Evolutionary conservation across 2,329 filamentous ascomycete genomes (phyloP), one percentile per base, ranked within the genome.

Genomic region (Colletotrichum karsti): DNA sequence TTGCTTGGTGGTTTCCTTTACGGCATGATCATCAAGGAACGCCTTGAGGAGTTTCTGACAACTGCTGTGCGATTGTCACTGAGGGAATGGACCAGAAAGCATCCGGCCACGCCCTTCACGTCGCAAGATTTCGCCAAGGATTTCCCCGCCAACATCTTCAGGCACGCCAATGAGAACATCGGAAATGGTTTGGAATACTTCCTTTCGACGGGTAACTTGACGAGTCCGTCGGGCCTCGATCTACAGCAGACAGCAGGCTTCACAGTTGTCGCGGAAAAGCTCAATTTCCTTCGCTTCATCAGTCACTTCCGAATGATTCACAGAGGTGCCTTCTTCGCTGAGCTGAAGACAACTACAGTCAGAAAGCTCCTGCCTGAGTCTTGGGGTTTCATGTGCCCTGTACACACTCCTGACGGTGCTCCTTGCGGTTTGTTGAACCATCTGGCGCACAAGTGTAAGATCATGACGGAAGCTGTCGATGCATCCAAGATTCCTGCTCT

Each of bases 291-390:
- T 76, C 93, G 96, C 75, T 99, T 98, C 83, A 97, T 99, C 83
- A 96, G 93, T 80, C 96, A 99, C 80, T 99, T 99, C 87, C 92
- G 96, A 73, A 98, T 98, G 94, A 94, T 99, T 65, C 96, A 99
- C 83, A 91, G 96, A 90, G 96, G 96, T 85, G 96, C 94, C 77
- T 99, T 99, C 88, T 99, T 99, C 79, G 96, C 96, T 4, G 93
- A 98, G 78, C 83, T 99, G 71, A 98, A 98, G 82, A 99, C 96
- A 0, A 99, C 96, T 0, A 96, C 96, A 0, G 96, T 99, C 56
- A 90, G 96, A 83, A 99, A 98, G 80, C 84, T 99, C 73, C 83
- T 98, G 20, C 96, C 96, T 2, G 96, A 99, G 78, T 97, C 94
- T 73, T 99, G 96, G 96, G 96, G 96, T 7, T 99, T 98, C 82